Evolutionary conservation across 2,329 filamentous ascomycete genomes (phyloP).

Genomic region (Dothistroma pini): DNA sequence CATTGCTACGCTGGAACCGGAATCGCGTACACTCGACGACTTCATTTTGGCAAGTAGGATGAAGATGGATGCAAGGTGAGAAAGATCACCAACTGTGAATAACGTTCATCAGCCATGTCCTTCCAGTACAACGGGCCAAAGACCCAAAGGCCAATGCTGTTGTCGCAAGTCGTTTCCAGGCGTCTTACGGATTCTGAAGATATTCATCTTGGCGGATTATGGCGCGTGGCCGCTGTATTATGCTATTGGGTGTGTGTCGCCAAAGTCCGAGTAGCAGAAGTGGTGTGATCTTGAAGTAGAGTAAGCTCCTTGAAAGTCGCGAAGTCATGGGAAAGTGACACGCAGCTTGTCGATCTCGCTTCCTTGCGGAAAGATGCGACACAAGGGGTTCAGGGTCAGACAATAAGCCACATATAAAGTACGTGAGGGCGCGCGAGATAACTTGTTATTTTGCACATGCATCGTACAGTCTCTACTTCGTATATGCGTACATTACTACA

Average conservation of each 20-base stretch:
- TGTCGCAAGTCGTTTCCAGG: neutral
- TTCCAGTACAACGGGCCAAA: neutral
- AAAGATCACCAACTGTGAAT: constrained; percentile 71
- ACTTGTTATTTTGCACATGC: too few relatives aligned
- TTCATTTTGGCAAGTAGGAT: constrained; percentile 98
- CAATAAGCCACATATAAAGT: neutral
- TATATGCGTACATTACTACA: neutral
- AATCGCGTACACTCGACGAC: constrained; percentile 66
- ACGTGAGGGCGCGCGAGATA: neutral
- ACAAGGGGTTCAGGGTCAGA: neutral
- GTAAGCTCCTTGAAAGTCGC: neutral
- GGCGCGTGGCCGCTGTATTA: neutral
- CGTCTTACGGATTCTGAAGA: constrained; percentile 55
- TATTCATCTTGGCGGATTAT: constrained; percentile 53
- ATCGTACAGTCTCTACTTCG: neutral
- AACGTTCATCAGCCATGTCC: constrained; percentile 14
- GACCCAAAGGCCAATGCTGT: neutral
- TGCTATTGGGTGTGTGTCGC: neutral
- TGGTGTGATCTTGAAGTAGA: neutral
- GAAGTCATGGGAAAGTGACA: neutral
- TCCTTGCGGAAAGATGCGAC: neutral
- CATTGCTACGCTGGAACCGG: neutral
- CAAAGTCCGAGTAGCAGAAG: neutral
- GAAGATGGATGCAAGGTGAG: constrained; percentile 88
- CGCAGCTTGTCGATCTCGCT: neutral